phyloP scores from a whole-genome alignment of 768 basidiomycete genomes.

The Agrocybe praecox region DNA sequence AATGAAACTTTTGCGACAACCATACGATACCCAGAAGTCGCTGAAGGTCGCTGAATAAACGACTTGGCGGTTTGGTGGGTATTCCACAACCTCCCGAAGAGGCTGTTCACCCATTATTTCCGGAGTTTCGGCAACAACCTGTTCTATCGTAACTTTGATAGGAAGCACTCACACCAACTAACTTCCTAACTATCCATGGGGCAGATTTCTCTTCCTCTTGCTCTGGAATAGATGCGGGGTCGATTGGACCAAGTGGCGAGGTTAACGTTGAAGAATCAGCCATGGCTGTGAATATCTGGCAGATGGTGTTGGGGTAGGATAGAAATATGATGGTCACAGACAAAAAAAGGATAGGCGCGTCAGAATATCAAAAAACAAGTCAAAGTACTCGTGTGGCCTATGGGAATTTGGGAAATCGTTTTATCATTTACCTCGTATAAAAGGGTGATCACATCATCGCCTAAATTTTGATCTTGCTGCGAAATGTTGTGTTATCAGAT shows the following conservation, averaged over 20 bases:
- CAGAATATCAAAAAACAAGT: too few species aligned
- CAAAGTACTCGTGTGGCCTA: background rate
- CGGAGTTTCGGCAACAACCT: background rate
- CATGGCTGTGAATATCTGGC: background rate
- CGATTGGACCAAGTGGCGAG: slow-evolving; percentile 50
- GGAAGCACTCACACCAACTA: slow-evolving; percentile 56
- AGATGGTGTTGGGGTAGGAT: background rate
- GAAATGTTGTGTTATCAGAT: too few species aligned
- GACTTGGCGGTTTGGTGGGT: background rate
- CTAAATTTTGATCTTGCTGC: too few species aligned
- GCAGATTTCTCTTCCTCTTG: slow-evolving; percentile 57
- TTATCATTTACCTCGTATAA: too few species aligned
- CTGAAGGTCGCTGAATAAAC: background rate
- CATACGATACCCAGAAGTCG: too few species aligned
- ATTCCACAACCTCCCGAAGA: background rate
- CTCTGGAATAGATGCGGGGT: slow-evolving; percentile 44
- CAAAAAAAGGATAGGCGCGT: background rate
- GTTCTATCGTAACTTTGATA: background rate
- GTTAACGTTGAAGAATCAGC: slow-evolving; percentile 21
- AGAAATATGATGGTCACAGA: background rate
- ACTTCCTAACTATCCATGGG: slow-evolving; percentile 66
- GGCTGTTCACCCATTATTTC: background rate
- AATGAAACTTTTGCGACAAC: background rate
- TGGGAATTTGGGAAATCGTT: background rate
- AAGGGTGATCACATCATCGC: too few species aligned